Evolutionary conservation across 495 filamentous ascomycete species (phyloP).

Genomic region (Aspergillus panamensis): DNA sequence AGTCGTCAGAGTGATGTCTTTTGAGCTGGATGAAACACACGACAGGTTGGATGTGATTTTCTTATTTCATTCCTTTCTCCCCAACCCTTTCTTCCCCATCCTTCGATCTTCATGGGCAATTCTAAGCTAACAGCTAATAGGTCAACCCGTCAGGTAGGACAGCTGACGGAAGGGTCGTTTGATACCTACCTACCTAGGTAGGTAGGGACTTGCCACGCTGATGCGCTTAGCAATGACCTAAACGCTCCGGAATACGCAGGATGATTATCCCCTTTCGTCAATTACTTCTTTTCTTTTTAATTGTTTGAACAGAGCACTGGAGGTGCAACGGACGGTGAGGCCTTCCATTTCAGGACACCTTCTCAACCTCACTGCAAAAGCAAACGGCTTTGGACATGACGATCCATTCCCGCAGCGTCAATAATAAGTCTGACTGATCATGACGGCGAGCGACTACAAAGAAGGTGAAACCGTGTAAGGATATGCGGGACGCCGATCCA

Average conservation of each 20-base stretch:
- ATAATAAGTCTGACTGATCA: constrained; percentile 27
- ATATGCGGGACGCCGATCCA: constrained; percentile 33
- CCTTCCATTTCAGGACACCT: constrained; percentile 1
- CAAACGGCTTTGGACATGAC: constrained; percentile 27
- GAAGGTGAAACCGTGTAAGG: constrained; percentile 31
- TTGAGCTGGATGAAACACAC: constrained; percentile 1
- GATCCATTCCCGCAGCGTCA: constrained; percentile 34
- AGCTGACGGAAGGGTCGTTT: background rate
- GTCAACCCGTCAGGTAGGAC: background rate
- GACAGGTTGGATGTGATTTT: background rate
- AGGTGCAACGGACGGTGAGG: constrained; percentile 5
- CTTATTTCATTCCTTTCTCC: background rate
- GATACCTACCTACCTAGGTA: too few species aligned
- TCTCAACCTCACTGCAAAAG: constrained; percentile 12
- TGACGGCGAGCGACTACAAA: constrained; percentile 19
- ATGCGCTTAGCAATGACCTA: background rate
- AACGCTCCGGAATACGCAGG: background rate
- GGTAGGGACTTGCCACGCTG: background rate
- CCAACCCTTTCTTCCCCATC: background rate
- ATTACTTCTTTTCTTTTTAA: too few species aligned
- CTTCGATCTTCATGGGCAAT: too few species aligned
- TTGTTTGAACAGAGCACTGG: constrained; percentile 5
- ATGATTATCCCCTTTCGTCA: background rate
- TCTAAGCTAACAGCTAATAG: too few species aligned
- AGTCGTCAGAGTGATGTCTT: constrained; percentile 24